These are phyloP conservation scores for Alternaria sp. DNA, from an alignment of 2,329 filamentous ascomycete species.

Conservation along the genomic window DNA sequence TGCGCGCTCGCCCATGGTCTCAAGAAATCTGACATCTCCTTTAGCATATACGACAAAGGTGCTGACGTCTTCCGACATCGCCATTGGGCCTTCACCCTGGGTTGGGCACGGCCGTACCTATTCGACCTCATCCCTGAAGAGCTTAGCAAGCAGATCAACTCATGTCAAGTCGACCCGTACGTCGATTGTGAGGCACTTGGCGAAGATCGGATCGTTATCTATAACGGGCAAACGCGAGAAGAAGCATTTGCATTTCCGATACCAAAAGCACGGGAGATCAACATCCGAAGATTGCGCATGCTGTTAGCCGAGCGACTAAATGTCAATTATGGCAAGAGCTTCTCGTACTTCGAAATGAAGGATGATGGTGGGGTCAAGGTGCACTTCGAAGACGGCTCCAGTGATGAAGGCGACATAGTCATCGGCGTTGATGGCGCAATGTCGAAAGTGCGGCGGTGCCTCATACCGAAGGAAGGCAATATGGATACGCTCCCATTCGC, in stretches of 20 bases:
- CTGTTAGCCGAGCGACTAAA: slow-evolving; percentile 48
- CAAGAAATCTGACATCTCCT: slow-evolving; percentile 47
- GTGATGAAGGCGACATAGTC: slow-evolving; percentile 30
- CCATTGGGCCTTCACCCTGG: slow-evolving; percentile 52
- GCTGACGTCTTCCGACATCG: slow-evolving; percentile 38
- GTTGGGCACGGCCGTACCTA: slow-evolving; percentile 47
- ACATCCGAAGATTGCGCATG: slow-evolving; percentile 50
- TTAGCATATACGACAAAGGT: slow-evolving; percentile 42
- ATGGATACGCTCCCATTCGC: slow-evolving; percentile 40
- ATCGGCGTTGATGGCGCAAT: slow-evolving; percentile 42
- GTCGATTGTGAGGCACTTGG: slow-evolving; percentile 38
- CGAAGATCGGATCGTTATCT: slow-evolving; percentile 44
- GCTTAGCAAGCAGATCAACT: slow-evolving; percentile 34
- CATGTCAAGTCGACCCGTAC: slow-evolving; percentile 46
- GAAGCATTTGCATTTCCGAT: slow-evolving; percentile 48
- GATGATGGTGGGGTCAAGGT: slow-evolving; percentile 38
- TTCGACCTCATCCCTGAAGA: slow-evolving; percentile 43
- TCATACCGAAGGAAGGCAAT: slow-evolving; percentile 28
- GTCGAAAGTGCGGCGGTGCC: slow-evolving; percentile 37
- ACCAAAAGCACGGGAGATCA: slow-evolving; percentile 45
- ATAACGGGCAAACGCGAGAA: slow-evolving; percentile 48
- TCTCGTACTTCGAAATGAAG: slow-evolving; percentile 24
- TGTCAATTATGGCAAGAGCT: slow-evolving; percentile 41
- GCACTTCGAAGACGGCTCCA: slow-evolving; percentile 37
- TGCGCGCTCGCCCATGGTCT: slow-evolving; percentile 54